Evolutionary conservation across 192 early-diverging fungal genomes (phyloP).

Genomic region (Entomortierella lignicola): DNA sequence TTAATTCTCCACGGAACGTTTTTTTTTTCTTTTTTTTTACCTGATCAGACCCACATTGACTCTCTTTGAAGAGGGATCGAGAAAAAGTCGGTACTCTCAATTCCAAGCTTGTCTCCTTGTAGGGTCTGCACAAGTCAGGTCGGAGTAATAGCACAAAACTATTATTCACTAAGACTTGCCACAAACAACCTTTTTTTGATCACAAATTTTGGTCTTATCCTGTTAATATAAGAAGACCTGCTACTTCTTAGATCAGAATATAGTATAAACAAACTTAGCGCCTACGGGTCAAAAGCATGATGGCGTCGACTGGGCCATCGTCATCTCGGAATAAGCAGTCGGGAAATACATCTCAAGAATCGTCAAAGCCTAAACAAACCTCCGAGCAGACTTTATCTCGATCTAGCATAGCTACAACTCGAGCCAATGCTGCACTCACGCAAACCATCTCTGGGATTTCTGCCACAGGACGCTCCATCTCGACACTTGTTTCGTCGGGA

Average conservation of each 20-base stretch:
- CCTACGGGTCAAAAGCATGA: constrained; percentile 12
- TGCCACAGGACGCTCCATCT: constrained; percentile 50
- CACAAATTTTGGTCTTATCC: neutral
- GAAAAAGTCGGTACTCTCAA: neutral
- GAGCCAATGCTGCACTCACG: constrained; percentile 36
- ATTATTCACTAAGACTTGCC: neutral
- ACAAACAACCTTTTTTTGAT: neutral
- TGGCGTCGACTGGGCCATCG: constrained; percentile 39
- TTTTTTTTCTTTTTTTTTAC: neutral
- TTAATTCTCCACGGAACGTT: neutral
- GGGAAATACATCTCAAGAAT: constrained; percentile 5
- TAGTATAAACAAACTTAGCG: neutral
- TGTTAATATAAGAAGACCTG: too few species aligned
- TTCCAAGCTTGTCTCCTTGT: too few species aligned
- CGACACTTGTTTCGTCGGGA: constrained; percentile 43
- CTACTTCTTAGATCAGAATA: neutral
- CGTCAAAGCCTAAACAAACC: constrained; percentile 4
- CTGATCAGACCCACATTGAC: neutral
- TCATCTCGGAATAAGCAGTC: constrained; percentile 27
- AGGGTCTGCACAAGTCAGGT: too few species aligned
- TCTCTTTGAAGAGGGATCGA: neutral
- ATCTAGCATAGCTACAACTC: constrained; percentile 8
- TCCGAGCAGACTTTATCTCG: constrained; percentile 26
- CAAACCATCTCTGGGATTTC: constrained; percentile 52
- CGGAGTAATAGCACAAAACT: neutral